Percentiles rank a stretch among this genome's conserved stretches.
These are phyloP conservation scores for Sonneratia caseolaris DNA, from an alignment of 345 rosid genomes.

Conservation along the genomic window DNA sequence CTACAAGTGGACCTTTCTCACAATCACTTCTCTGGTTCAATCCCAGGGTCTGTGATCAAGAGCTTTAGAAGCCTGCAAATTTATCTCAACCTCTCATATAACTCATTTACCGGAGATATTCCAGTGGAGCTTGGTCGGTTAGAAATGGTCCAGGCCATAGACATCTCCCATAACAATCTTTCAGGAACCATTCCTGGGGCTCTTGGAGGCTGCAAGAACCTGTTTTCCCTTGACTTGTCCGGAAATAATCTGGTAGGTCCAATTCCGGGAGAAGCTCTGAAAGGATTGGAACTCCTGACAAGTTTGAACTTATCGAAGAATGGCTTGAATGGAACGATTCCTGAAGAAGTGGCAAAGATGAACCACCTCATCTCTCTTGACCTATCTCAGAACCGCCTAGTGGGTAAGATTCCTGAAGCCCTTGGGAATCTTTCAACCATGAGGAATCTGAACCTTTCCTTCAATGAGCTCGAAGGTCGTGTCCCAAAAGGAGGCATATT, in stretches of 20 bases:
- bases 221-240: constrained; percentile 62
- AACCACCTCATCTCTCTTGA: constrained; percentile 46
- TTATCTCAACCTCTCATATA: constrained; percentile 60
- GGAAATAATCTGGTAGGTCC: constrained; percentile 53
- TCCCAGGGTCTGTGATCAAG: constrained; percentile 35
- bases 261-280: constrained; percentile 34
- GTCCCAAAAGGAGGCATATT: constrained; percentile 66
- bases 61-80: constrained; percentile 43
- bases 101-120: constrained; percentile 44
- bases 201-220: constrained; percentile 52
- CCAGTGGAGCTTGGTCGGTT: constrained; percentile 67
- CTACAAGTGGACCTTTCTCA: constrained; percentile 55
- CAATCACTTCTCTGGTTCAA: constrained; percentile 52
- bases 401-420: constrained; percentile 52
- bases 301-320: constrained; percentile 66
- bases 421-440: constrained; percentile 43
- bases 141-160: constrained; percentile 64
- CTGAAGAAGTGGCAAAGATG: constrained; percentile 31
- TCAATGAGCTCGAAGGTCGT: constrained; percentile 64
- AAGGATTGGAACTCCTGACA: constrained; percentile 28
- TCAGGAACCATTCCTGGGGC: constrained; percentile 56
- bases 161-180: constrained; percentile 59
- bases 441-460: constrained; percentile 55
- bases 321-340: constrained; percentile 45
- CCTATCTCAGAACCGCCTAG: constrained; percentile 54